A percentile compares a stretch with the other conserved stretches of the same genome.
Conservation (phyloP, 2,329 filamentous ascomycete species). For the Diaporthe eres region DNA sequence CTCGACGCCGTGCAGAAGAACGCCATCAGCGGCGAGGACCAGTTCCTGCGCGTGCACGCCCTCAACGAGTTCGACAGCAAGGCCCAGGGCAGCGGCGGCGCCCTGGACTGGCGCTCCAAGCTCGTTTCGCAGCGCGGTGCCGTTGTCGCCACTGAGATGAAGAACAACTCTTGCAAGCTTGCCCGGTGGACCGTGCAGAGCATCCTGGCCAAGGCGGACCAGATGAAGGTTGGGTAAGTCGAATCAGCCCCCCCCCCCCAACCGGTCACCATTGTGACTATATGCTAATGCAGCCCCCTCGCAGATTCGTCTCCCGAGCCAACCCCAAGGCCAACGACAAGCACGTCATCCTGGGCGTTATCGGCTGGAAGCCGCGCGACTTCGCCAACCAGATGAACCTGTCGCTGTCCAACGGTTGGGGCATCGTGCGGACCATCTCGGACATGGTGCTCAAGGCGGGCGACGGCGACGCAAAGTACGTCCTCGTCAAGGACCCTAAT, state of each 20-base stretch:
- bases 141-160: slow-evolving; percentile 99
- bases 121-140: slow-evolving; percentile 95
- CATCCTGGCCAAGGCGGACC: slow-evolving; percentile 96
- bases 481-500: slow-evolving; percentile 92
- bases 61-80: slow-evolving; percentile 99
- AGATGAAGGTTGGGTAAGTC: slow-evolving; percentile 95
- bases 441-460: slow-evolving; percentile 89
- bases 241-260: not conserved
- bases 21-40: slow-evolving; percentile 90
- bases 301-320: slow-evolving; percentile 91
- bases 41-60: slow-evolving; percentile 92
- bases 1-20: slow-evolving; percentile 97
- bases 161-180: slow-evolving; percentile 99
- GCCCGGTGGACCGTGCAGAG: slow-evolving; percentile 97
- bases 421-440: slow-evolving; percentile 97
- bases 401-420: slow-evolving; percentile 97
- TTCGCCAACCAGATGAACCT: slow-evolving; percentile 99
- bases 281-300: slow-evolving; percentile 30
- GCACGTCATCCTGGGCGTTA: slow-evolving; percentile 94
- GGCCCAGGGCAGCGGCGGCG: slow-evolving; percentile 93
- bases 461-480: slow-evolving; percentile 79
- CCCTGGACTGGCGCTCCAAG: slow-evolving; percentile 97
- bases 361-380: slow-evolving; percentile 98
- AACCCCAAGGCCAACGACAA: slow-evolving; percentile 94
- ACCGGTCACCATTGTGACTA: not conserved